These are phyloP conservation scores for Penicillium fimorum DNA, from an alignment of 495 filamentous ascomycete genomes.

Conservation along the genomic window DNA sequence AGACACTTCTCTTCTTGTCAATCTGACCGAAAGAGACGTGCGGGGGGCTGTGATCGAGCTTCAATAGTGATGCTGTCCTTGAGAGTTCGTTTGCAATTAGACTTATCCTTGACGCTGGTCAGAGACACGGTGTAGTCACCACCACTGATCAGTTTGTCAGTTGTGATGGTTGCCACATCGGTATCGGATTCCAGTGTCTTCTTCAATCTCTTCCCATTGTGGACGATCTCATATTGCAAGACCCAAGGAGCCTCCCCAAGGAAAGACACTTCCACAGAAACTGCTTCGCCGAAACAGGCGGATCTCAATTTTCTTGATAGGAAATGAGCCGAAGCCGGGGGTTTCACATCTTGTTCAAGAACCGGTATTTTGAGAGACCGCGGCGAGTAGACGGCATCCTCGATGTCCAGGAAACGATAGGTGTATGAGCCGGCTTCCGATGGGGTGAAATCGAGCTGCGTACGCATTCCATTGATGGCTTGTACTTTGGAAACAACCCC, in stretches of 20 bases:
- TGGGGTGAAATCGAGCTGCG: constrained; percentile 83
- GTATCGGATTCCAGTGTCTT: constrained; percentile 61
- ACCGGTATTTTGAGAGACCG: constrained; percentile 50
- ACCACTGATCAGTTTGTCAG: constrained; percentile 67
- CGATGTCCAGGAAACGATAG: constrained; percentile 78
- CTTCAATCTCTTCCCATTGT: constrained; percentile 77
- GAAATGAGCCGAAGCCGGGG: constrained; percentile 78
- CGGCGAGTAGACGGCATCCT: constrained; percentile 72
- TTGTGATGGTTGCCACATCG: constrained; percentile 64
- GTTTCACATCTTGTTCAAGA: constrained; percentile 88
- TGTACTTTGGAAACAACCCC: constrained; percentile 49
- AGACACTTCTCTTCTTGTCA: constrained; percentile 69
- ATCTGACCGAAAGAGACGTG: constrained; percentile 78
- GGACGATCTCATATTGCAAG: constrained; percentile 92
- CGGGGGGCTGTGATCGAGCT: constrained; percentile 84
- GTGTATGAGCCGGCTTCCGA: constrained; percentile 76
- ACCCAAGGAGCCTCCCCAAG: constrained; percentile 80
- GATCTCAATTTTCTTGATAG: constrained; percentile 50
- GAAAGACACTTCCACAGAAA: constrained; percentile 68
- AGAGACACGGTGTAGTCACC: constrained; percentile 86
- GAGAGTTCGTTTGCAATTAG: constrained; percentile 78
- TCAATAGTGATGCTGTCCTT: constrained; percentile 78
- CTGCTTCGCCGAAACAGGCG: constrained; percentile 78
- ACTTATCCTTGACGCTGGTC: constrained; percentile 79
- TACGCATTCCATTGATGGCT: constrained; percentile 62